phyloP scores from a whole-genome alignment of 2,329 filamentous ascomycete genomes.

The Alternaria burnsii region DNA sequence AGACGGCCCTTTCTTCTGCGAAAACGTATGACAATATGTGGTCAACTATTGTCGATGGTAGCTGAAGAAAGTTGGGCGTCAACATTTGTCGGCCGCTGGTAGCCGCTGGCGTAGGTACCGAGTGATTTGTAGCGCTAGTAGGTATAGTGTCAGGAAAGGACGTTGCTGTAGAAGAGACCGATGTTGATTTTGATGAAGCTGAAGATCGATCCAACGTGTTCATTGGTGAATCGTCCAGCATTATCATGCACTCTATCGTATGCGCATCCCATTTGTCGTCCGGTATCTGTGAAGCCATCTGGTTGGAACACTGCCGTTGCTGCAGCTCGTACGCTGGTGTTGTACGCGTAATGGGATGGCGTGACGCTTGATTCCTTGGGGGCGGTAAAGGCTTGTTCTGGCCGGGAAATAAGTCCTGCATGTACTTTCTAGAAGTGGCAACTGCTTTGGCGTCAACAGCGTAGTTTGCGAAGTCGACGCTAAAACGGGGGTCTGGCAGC shows the following conservation, averaged over 20 bases:
- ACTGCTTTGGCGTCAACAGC: conserved; percentile 9
- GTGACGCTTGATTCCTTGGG: background rate
- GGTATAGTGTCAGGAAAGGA: background rate
- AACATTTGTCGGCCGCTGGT: background rate
- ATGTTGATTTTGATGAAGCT: conserved; percentile 18
- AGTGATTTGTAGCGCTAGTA: background rate
- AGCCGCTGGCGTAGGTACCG: background rate
- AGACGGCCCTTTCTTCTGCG: conserved; percentile 25
- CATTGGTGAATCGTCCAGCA: conserved; percentile 6
- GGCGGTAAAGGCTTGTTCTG: conserved; percentile 17
- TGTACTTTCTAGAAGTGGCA: conserved; percentile 13
- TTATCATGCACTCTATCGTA: conserved; percentile 10
- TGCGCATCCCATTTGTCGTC: conserved; percentile 3
- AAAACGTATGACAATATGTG: conserved; percentile 32
- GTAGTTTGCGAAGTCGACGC: conserved; percentile 32
- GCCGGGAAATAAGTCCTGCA: conserved; percentile 10
- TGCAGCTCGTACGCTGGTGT: background rate
- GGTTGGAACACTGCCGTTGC: background rate
- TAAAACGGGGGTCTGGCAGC: conserved; percentile 35
- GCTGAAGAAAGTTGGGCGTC: conserved; percentile 11
- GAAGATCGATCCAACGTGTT: background rate
- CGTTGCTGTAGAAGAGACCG: conserved; percentile 19
- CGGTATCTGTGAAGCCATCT: background rate
- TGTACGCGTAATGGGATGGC: background rate
- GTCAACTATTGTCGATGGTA: conserved; percentile 30